Evolutionary conservation across 495 filamentous ascomycete genomes (phyloP).

Genomic region (Jackrogersella minutella): DNA sequence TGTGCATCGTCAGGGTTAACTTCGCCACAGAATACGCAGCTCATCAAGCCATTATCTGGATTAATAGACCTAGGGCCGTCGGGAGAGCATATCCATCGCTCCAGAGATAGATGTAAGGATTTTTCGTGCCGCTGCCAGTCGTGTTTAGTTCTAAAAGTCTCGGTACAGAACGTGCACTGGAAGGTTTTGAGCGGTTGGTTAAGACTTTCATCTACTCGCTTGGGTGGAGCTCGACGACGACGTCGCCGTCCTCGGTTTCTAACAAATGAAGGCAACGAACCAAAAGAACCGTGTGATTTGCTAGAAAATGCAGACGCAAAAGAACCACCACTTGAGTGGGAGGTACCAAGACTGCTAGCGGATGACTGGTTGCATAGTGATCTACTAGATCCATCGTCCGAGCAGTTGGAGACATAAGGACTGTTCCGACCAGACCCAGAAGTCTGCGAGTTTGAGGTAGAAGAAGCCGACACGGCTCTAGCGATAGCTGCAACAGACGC

Average conservation of each 20-base stretch:
- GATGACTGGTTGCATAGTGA: conserved; percentile 76
- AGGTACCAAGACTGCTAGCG: conserved; percentile 75
- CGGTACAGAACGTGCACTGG: conserved; percentile 86
- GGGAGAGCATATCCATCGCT: conserved; percentile 82
- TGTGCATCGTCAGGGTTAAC: conserved; percentile 67
- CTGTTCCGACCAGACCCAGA: conserved; percentile 57
- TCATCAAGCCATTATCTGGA: conserved; percentile 56
- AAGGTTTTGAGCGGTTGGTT: conserved; percentile 62
- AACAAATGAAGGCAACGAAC: conserved; percentile 66
- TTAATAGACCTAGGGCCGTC: conserved; percentile 64
- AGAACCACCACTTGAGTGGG: conserved; percentile 71
- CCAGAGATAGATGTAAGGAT: conserved; percentile 76
- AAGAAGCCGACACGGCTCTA: conserved; percentile 71
- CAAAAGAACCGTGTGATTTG: conserved; percentile 70
- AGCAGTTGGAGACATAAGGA: conserved; percentile 60
- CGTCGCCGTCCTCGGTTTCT: conserved; percentile 70
- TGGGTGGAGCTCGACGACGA: conserved; percentile 62
- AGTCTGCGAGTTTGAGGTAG: conserved; percentile 55
- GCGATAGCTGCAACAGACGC: conserved; percentile 81
- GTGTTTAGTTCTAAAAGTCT: conserved; percentile 82
- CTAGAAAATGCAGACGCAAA: conserved; percentile 77
- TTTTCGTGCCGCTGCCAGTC: conserved; percentile 89
- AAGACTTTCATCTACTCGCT: conserved; percentile 39
- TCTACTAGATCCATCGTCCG: conserved; percentile 72
- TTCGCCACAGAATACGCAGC: conserved; percentile 74